Conservation (phyloP, 495 filamentous ascomycete species). For the Astrothelium macrocarpum region DNA sequence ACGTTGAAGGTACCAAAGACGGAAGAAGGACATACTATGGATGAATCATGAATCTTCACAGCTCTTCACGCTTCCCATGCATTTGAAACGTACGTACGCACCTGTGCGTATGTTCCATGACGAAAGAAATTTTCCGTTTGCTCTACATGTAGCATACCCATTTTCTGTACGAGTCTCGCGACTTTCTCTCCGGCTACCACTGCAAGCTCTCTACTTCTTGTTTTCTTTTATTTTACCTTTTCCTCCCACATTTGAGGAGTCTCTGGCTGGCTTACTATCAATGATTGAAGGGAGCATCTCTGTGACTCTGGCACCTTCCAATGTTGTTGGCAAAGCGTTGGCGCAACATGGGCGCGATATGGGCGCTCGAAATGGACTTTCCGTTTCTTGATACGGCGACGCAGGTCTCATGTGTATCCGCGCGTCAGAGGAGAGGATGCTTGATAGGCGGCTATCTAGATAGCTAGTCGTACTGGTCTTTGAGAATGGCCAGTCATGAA, state of each 20-base stretch:
- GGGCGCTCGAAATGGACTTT: not conserved
- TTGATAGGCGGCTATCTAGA: not conserved
- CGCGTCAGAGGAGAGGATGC: not conserved
- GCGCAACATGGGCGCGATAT: too few relatives aligned
- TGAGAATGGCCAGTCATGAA: not conserved
- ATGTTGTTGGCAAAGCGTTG: constrained; percentile 6
- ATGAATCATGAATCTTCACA: not conserved
- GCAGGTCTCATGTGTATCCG: not conserved
- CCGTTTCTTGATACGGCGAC: not conserved
- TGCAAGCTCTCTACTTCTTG: not conserved
- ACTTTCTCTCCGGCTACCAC: not conserved
- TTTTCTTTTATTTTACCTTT: not conserved
- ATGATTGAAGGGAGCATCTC: not conserved
- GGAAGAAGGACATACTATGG: not conserved
- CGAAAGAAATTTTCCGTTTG: not conserved
- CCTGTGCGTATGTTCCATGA: not conserved
- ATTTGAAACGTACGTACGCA: not conserved
- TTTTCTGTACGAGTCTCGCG: not conserved
- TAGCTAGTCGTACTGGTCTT: not conserved
- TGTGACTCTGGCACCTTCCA: not conserved
- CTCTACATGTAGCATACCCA: not conserved
- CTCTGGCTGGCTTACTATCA: not conserved
- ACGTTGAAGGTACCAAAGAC: not conserved
- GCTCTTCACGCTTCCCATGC: not conserved
- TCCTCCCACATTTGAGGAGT: not conserved